phyloP scores from a whole-genome alignment of 2,329 filamentous ascomycete species.

The Albifimbria verrucaria region DNA sequence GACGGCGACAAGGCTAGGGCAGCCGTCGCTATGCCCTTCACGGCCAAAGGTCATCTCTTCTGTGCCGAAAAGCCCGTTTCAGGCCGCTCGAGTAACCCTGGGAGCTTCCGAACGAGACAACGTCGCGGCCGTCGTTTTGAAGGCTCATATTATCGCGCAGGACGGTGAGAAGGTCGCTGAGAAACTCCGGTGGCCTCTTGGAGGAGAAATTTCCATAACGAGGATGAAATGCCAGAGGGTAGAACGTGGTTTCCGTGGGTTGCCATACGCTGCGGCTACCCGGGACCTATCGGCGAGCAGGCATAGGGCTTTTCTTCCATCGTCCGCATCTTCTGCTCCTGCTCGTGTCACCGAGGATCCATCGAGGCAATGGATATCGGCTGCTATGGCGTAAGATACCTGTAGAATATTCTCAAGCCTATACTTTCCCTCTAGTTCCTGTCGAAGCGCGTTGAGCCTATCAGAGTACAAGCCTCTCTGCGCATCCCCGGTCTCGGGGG shows the following conservation, averaged over 20 bases:
- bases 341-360: not conserved
- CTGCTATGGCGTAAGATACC: constrained; percentile 3
- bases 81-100: no score
- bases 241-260: constrained; percentile 1
- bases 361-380: not conserved
- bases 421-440: constrained; percentile 1
- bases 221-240: not conserved
- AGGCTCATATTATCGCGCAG: not conserved
- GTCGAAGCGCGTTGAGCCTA: not conserved
- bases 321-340: not conserved
- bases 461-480: no score
- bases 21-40: no score
- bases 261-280: not conserved
- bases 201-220: constrained; percentile 3
- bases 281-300: not conserved
- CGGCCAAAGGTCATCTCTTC: no score
- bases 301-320: not conserved
- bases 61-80: no score
- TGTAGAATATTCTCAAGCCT: not conserved
- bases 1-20: no score
- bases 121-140: constrained; percentile 7
- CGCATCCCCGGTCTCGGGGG: no score
- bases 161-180: not conserved
- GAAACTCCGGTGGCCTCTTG: not conserved
- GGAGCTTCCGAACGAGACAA: no score